These are phyloP conservation scores for Plantago ovata DNA, from an alignment of 257 asterid genomes.

Conservation along the genomic window DNA sequence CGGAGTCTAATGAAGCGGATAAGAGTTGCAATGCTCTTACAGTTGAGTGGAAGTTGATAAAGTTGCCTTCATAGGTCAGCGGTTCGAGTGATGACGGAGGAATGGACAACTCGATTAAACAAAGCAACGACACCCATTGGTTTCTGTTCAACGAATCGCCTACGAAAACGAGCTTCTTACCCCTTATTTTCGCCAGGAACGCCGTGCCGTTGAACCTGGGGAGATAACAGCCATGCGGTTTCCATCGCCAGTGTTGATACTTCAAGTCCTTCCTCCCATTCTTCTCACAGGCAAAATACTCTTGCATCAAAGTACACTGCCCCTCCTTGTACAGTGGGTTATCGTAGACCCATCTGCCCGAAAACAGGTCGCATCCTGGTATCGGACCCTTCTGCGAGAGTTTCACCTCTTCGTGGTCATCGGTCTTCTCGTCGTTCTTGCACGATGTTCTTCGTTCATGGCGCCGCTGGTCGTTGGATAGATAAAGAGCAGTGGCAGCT, in stretches of 20 bases:
- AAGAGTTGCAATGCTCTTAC: conserved; percentile 41
- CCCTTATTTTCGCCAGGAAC: conserved; percentile 53
- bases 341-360: conserved; percentile 58
- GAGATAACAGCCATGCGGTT: conserved; percentile 51
- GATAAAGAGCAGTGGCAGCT: conserved; percentile 2
- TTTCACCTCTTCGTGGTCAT: not conserved
- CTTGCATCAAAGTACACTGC: conserved; percentile 39
- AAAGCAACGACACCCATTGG: conserved; percentile 63
- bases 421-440: not conserved
- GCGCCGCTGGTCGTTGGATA: not conserved
- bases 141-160: conserved; percentile 71
- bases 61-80: conserved; percentile 29
- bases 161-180: conserved; percentile 55
- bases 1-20: conserved; percentile 19
- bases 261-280: conserved; percentile 45
- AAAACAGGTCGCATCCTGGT: conserved; percentile 21
- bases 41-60: conserved; percentile 30
- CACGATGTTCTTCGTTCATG: not conserved
- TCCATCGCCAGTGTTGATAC: conserved; percentile 67
- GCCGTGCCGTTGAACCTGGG: conserved; percentile 56
- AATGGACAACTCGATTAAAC: conserved; percentile 45
- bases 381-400: not conserved
- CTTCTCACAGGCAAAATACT: conserved; percentile 40
- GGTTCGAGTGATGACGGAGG: conserved; percentile 27
- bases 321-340: conserved; percentile 46